Evolutionary conservation across 129 eudicot genomes (phyloP).

Genomic region (Lonicera japonica): DNA sequence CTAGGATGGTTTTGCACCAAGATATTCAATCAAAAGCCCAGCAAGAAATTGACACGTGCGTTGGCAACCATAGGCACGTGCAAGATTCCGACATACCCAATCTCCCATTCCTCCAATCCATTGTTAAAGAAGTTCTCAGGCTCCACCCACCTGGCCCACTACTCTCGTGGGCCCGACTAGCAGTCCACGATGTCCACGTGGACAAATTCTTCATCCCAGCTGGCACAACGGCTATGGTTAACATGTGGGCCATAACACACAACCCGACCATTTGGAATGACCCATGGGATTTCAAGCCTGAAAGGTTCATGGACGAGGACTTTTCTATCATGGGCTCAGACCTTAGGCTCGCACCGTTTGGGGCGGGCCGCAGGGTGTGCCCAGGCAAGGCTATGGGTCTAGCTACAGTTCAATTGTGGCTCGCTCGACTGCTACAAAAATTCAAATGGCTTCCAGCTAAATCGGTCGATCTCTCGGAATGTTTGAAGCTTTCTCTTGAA

Average conservation of each 20-base stretch:
- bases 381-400: conserved; percentile 73
- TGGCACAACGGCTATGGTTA: conserved; percentile 89
- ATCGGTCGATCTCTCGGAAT: conserved; percentile 65
- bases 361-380: conserved; percentile 80
- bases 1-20: conserved; percentile 74
- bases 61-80: conserved; percentile 28
- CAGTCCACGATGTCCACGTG: conserved; percentile 53
- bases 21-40: conserved; percentile 66
- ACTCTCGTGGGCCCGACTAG: conserved; percentile 88
- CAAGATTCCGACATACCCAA: conserved; percentile 61
- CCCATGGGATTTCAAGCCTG: conserved; percentile 66
- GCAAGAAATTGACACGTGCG: conserved; percentile 35
- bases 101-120: conserved; percentile 62
- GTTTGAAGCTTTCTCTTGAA: conserved; percentile 77
- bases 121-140: conserved; percentile 71
- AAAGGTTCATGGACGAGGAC: conserved; percentile 60
- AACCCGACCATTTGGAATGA: conserved; percentile 72
- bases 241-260: conserved; percentile 96
- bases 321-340: conserved; percentile 72
- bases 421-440: conserved; percentile 61
- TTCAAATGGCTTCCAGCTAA: conserved; percentile 56
- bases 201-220: conserved; percentile 65
- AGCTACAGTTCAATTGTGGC: conserved; percentile 64
- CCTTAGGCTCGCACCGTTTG: conserved; percentile 83
- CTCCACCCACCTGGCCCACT: conserved; percentile 91